These are phyloP conservation scores for Kregervanrija fluxuum DNA, from an alignment of 805 yeast genomes.

Conservation along the genomic window DNA sequence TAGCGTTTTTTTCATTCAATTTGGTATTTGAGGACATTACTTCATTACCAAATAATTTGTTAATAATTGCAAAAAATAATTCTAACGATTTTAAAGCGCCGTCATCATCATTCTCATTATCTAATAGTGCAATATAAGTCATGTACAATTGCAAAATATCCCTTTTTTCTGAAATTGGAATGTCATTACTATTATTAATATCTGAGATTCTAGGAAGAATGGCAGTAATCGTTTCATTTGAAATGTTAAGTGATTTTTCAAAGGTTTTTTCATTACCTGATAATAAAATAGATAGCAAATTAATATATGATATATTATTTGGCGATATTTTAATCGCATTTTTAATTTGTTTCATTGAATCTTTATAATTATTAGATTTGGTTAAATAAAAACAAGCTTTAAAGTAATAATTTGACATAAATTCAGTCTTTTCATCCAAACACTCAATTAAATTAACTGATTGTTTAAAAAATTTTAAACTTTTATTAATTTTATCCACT, in stretches of 20 bases:
- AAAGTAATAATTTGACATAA: constrained; percentile 25
- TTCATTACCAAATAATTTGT: constrained; percentile 24
- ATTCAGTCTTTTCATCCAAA: constrained; percentile 8
- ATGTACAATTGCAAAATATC: constrained; percentile 62
- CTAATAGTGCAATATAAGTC: constrained; percentile 67
- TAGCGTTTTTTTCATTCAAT: neutral
- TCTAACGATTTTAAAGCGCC: constrained; percentile 32
- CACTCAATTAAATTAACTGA: constrained; percentile 1
- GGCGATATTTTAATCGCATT: constrained; percentile 42
- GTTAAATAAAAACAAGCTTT: constrained; percentile 45
- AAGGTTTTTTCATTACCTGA: constrained; percentile 50
- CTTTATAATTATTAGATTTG: constrained; percentile 33
- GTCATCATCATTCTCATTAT: constrained; percentile 25
- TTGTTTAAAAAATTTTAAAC: too few relatives aligned
- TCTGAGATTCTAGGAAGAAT: too few relatives aligned
- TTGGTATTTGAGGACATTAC: too few relatives aligned
- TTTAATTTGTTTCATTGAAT: constrained; percentile 41
- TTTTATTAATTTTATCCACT: too few relatives aligned
- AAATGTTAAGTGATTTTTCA: constrained; percentile 30
- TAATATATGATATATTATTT: constrained; percentile 56
- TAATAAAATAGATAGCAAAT: constrained; percentile 55
- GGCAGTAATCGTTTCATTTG: constrained; percentile 31
- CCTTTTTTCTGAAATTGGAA: constrained; percentile 27
- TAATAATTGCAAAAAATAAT: constrained; percentile 54
- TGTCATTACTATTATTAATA: neutral